These are phyloP conservation scores for Populus alba DNA, from an alignment of 345 rosid species.

Conservation along the genomic window DNA sequence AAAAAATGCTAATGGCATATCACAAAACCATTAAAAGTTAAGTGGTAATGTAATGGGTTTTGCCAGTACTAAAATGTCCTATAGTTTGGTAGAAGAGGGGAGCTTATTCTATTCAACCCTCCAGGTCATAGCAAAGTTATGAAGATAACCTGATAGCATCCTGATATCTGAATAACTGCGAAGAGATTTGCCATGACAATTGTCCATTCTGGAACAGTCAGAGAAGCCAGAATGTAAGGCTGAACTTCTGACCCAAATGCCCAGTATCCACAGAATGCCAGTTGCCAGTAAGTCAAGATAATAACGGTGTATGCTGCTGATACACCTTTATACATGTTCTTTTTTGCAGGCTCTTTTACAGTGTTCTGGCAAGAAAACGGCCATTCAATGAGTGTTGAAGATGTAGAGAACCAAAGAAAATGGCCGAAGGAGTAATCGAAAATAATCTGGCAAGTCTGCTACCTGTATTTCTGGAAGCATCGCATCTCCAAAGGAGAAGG, in stretches of 20 bases:
- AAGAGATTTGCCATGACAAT: constrained; percentile 49
- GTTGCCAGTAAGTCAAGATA: constrained; percentile 43
- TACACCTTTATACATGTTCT: constrained; percentile 51
- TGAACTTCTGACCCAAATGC: constrained; percentile 50
- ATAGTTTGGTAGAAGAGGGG: too few species aligned
- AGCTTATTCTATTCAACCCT: neutral
- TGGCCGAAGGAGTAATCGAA: neutral
- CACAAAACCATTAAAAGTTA: too few species aligned
- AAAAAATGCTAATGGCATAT: too few species aligned
- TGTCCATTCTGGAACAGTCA: constrained; percentile 48
- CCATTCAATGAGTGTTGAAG: neutral
- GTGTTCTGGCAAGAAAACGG: constrained; percentile 29
- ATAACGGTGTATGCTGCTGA: constrained; percentile 45
- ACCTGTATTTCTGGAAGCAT: constrained; percentile 65
- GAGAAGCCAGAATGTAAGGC: constrained; percentile 48
- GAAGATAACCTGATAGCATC: constrained; percentile 49
- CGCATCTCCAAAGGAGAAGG: constrained; percentile 56
- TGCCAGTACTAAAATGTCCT: too few species aligned
- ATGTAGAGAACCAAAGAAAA: neutral
- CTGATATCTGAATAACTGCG: constrained; percentile 51
- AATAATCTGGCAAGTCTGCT: neutral
- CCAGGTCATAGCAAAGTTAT: neutral
- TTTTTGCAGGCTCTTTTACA: constrained; percentile 42
- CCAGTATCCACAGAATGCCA: constrained; percentile 54
- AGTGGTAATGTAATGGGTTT: too few species aligned